These are phyloP conservation scores for Elongisporangium prolatum DNA, from an alignment of 352 stramenopile species.

Conservation along the genomic window DNA sequence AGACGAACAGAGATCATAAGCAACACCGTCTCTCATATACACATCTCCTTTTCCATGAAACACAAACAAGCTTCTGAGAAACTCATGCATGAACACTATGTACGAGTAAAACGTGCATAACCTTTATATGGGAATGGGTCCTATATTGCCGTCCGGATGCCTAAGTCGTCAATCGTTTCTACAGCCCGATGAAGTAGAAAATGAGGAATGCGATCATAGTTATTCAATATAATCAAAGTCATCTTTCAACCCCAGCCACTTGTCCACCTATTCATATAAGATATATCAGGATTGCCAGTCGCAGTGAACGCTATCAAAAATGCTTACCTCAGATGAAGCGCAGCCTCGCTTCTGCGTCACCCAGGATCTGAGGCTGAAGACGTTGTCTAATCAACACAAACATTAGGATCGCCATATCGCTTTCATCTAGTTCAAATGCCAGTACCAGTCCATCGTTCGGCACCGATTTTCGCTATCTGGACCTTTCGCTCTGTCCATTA, in stretches of 20 bases:
- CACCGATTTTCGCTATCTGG: constrained; percentile 59
- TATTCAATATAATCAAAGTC: constrained; percentile 85
- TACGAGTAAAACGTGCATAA: too few relatives aligned
- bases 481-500: constrained; percentile 35
- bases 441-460: constrained; percentile 73
- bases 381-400: constrained; percentile 43
- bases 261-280: constrained; percentile 47
- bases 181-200: too few relatives aligned
- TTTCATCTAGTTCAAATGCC: background rate
- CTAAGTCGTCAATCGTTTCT: too few relatives aligned
- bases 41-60: too few relatives aligned
- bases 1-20: too few relatives aligned
- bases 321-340: constrained; percentile 43
- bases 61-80: too few relatives aligned
- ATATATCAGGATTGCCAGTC: too few relatives aligned
- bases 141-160: too few relatives aligned
- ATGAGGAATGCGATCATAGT: constrained; percentile 4
- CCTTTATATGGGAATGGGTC: too few relatives aligned
- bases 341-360: constrained; percentile 74
- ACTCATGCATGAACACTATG: too few relatives aligned
- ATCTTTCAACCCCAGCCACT: constrained; percentile 83
- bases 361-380: constrained; percentile 81
- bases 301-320: background rate
- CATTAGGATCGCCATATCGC: background rate
- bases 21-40: too few relatives aligned